phyloP scores from a whole-genome alignment of 306 rosid genomes.

The Vicia faba region DNA sequence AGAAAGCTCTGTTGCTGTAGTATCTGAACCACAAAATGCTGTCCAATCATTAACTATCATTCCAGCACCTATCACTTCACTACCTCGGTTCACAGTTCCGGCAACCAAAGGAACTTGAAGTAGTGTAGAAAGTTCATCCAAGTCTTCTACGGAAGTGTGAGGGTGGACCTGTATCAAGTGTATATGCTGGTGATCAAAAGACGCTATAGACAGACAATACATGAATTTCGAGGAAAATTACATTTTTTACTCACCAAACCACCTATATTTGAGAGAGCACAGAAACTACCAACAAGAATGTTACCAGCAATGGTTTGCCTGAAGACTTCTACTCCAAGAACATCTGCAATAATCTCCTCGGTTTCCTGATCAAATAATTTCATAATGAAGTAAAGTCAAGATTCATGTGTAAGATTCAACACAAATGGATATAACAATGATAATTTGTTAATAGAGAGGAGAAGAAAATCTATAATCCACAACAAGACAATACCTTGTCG shows the following conservation, averaged over 20 bases:
- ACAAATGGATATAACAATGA: constrained; percentile 1
- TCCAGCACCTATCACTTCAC: constrained; percentile 89
- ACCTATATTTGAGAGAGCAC: constrained; percentile 85
- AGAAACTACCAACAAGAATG: constrained; percentile 87
- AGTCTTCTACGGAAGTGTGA: constrained; percentile 84
- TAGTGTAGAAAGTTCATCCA: constrained; percentile 92
- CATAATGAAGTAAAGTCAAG: constrained; percentile 27
- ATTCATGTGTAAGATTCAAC: constrained; percentile 10
- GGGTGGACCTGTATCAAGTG: constrained; percentile 78
- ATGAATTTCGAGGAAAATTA: background rate
- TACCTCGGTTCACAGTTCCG: constrained; percentile 86
- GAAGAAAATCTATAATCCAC: background rate
- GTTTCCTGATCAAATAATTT: constrained; percentile 65
- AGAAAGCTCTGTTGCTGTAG: constrained; percentile 90
- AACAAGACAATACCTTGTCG: constrained; percentile 60
- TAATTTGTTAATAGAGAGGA: background rate
- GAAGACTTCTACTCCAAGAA: constrained; percentile 95
- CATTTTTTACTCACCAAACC: constrained; percentile 69
- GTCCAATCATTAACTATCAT: constrained; percentile 92
- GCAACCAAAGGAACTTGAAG: constrained; percentile 96
- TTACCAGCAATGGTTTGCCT: constrained; percentile 94
- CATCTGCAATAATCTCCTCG: constrained; percentile 91
- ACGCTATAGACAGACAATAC: background rate
- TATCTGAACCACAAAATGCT: constrained; percentile 91
- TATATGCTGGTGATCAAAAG: constrained; percentile 19